Conservation (phyloP, 495 filamentous ascomycete genomes). For the Pyrenula aspistea region DNA sequence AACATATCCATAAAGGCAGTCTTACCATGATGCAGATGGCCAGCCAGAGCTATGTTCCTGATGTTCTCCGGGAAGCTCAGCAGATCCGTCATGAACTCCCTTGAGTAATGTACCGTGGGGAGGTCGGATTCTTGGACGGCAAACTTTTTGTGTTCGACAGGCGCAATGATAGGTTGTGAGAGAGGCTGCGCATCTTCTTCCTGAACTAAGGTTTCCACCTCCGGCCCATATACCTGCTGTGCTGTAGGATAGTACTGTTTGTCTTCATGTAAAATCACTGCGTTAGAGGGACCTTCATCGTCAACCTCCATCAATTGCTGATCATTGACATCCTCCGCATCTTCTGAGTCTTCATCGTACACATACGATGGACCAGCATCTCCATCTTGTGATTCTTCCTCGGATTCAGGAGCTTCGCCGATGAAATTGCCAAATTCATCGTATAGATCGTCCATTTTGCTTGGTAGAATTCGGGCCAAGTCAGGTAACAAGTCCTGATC, state of each 20-base stretch:
- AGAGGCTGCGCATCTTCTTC: slow-evolving; percentile 95
- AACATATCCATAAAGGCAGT: slow-evolving; percentile 98
- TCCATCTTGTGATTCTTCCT: slow-evolving; percentile 69
- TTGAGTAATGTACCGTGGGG: slow-evolving; percentile 73
- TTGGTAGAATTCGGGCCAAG: too few relatives aligned
- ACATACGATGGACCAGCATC: slow-evolving; percentile 61
- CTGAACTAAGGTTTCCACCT: slow-evolving; percentile 90
- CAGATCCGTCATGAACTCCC: slow-evolving; percentile 88
- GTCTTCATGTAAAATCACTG: slow-evolving; percentile 93
- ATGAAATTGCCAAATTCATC: slow-evolving; percentile 96
- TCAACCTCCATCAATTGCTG: slow-evolving; percentile 94
- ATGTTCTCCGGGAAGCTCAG: slow-evolving; percentile 93
- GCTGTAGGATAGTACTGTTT: slow-evolving; percentile 99
- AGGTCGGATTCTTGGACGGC: slow-evolving; percentile 83
- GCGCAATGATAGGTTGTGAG: slow-evolving; percentile 84
- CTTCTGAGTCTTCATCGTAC: slow-evolving; percentile 61
- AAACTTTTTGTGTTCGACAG: slow-evolving; percentile 90
- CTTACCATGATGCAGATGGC: slow-evolving; percentile 95
- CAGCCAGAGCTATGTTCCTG: slow-evolving; percentile 81
- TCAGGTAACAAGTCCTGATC: too few relatives aligned
- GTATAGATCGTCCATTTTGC: slow-evolving; percentile 84
- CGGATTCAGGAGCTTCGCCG: slow-evolving; percentile 80
- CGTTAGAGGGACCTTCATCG: slow-evolving; percentile 93
- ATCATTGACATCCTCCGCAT: slow-evolving; percentile 47
- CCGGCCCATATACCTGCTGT: slow-evolving; percentile 83